These are phyloP conservation scores for Leccinum olivaceopallidum DNA, from an alignment of 768 basidiomycete species.

Conservation along the genomic window DNA sequence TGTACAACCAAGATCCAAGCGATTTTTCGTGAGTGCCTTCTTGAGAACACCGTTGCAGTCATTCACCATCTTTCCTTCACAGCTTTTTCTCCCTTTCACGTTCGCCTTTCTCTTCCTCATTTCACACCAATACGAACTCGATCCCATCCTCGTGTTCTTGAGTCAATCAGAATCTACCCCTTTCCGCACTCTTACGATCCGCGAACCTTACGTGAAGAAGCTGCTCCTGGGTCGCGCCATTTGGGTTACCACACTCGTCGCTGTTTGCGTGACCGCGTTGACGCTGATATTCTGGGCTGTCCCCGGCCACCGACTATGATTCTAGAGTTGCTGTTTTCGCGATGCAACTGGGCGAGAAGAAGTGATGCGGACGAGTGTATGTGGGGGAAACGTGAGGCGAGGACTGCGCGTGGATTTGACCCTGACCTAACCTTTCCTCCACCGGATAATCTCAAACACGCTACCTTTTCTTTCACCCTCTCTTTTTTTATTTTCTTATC, in stretches of 20 bases:
- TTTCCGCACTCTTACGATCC: slow-evolving; percentile 89
- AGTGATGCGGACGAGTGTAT: slow-evolving; percentile 13
- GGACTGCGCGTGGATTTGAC: slow-evolving; percentile 19
- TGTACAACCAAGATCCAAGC: slow-evolving; percentile 85
- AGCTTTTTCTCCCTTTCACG: slow-evolving; percentile 95
- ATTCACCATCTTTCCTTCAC: slow-evolving; percentile 11
- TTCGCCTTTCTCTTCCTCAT: slow-evolving; percentile 89
- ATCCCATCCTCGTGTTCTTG: slow-evolving; percentile 92
- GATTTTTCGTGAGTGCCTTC: slow-evolving; percentile 83
- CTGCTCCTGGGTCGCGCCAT: slow-evolving; percentile 86
- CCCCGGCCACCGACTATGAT: slow-evolving; percentile 84
- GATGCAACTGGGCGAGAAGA: slow-evolving; percentile 5
- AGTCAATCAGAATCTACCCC: slow-evolving; percentile 96
- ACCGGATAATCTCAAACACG: slow-evolving; percentile 24
- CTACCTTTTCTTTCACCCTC: slow-evolving; percentile 19
- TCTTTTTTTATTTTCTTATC: slow-evolving; percentile 32
- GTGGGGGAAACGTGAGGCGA: slow-evolving; percentile 6
- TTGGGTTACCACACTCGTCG: slow-evolving; percentile 85
- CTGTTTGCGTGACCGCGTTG: slow-evolving; percentile 72
- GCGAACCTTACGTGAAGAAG: slow-evolving; percentile 93
- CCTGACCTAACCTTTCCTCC: slow-evolving; percentile 16
- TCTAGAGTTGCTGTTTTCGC: slow-evolving; percentile 1
- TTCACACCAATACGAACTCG: slow-evolving; percentile 96
- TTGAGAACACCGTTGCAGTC: neutral
- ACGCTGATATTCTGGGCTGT: slow-evolving; percentile 96